phyloP scores from a whole-genome alignment of 208 protist genomes.

The Leishmania lainsoni region DNA sequence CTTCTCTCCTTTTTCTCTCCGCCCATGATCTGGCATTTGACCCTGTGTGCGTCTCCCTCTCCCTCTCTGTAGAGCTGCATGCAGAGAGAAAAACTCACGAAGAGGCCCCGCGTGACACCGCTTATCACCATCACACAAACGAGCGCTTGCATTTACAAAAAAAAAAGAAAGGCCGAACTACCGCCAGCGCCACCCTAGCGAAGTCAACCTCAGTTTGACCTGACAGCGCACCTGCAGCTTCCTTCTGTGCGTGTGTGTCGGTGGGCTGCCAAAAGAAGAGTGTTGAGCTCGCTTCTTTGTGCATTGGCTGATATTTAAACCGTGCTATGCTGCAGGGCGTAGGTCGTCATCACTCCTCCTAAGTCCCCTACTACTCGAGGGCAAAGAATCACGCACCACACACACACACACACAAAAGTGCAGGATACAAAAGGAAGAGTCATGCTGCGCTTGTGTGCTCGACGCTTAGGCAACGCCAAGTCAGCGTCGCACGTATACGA shows the following conservation, averaged over 20 bases:
- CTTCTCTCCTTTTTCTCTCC: not conserved
- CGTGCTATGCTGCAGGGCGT: not conserved
- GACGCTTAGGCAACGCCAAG: conserved; percentile 20
- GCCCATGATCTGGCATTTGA: not conserved
- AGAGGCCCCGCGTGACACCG: not conserved
- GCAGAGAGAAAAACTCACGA: not conserved
- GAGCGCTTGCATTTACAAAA: not conserved
- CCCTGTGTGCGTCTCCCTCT: not conserved
- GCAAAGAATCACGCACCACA: not conserved
- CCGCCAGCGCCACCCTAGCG: not conserved
- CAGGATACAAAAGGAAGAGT: not conserved
- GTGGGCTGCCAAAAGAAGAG: not conserved
- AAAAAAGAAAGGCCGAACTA: not conserved
- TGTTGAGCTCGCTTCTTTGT: not conserved
- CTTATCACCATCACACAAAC: not conserved
- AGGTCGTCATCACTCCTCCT: not conserved
- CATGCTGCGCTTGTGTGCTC: conserved; percentile 47
- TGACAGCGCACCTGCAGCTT: not conserved
- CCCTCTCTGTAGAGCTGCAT: not conserved
- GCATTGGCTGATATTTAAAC: not conserved
- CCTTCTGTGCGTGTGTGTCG: not conserved
- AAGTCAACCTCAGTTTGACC: not conserved
- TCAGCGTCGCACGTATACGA: conserved; percentile 57
- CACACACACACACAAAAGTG: conserved; percentile 10
- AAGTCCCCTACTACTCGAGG: not conserved